Percentiles rank a stretch among this genome's conserved stretches.
Conservation (phyloP, 345 rosid genomes). For the Aquilaria sinensis region DNA sequence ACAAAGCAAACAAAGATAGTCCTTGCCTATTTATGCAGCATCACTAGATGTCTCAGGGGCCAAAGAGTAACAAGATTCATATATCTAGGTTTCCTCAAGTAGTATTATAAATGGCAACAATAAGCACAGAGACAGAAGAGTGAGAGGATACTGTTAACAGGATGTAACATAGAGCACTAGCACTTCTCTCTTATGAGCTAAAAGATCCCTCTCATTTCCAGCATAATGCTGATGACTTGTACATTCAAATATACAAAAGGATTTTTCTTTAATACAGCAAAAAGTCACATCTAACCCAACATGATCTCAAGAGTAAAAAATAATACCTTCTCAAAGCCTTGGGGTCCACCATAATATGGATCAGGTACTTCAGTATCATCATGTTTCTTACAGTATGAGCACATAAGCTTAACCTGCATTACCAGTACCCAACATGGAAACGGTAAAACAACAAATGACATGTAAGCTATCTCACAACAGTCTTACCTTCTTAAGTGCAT, state of each 20-base stretch:
- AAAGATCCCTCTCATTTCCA: too few relatives aligned
- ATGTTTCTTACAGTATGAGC: slow-evolving; percentile 88
- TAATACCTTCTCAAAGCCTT: slow-evolving; percentile 90
- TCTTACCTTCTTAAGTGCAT: slow-evolving; percentile 71
- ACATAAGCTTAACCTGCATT: slow-evolving; percentile 82
- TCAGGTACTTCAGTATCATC: slow-evolving; percentile 82
- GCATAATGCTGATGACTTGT: too few relatives aligned
- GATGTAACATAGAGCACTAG: too few relatives aligned
- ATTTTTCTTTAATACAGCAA: neutral
- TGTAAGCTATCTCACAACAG: neutral
- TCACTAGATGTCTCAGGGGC: too few relatives aligned
- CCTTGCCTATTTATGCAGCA: too few relatives aligned
- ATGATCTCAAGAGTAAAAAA: neutral
- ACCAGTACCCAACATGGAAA: neutral
- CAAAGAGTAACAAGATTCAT: too few relatives aligned
- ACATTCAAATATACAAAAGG: neutral
- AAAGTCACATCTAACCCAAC: neutral
- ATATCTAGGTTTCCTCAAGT: too few relatives aligned
- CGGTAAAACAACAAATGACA: neutral
- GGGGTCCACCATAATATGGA: slow-evolving; percentile 89
- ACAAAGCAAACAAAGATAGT: too few relatives aligned
- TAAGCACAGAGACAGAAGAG: too few relatives aligned
- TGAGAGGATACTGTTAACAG: too few relatives aligned
- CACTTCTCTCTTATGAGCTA: too few relatives aligned
- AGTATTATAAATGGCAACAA: too few relatives aligned